A percentile compares a stretch with the other conserved stretches of the same genome.
phyloP scores from a whole-genome alignment of 805 yeast genomes.

The Metschnikowia bowlesiae region DNA sequence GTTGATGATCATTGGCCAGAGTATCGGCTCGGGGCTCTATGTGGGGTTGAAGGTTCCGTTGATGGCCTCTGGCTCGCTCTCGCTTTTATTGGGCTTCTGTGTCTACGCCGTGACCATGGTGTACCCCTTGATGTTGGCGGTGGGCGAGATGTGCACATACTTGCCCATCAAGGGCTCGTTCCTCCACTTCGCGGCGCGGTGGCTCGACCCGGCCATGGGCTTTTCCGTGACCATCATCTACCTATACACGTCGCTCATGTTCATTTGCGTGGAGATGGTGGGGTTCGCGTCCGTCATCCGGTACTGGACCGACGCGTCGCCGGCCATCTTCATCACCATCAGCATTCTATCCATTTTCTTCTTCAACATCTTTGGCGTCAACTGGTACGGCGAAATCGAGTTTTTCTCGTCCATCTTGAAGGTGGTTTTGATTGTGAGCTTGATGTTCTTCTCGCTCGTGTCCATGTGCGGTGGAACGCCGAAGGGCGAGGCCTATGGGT shows the following conservation, averaged over 20 bases:
- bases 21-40: conserved; percentile 35
- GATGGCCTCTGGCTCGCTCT: conserved; percentile 29
- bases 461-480: conserved; percentile 40
- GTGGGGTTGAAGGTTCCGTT: conserved; percentile 30
- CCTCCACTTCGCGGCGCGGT: conserved; percentile 31
- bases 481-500: conserved; percentile 30
- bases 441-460: conserved; percentile 33
- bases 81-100: conserved; percentile 31
- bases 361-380: conserved; percentile 26
- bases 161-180: conserved; percentile 35
- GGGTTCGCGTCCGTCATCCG: conserved; percentile 28
- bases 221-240: conserved; percentile 31
- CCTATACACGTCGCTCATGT: conserved; percentile 32
- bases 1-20: conserved; percentile 33
- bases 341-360: conserved; percentile 24
- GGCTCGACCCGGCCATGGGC: conserved; percentile 35
- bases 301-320: conserved; percentile 30
- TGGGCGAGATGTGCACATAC: conserved; percentile 36
- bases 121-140: conserved; percentile 35
- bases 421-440: conserved; percentile 30
- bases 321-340: conserved; percentile 30
- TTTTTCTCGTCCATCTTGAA: conserved; percentile 20
- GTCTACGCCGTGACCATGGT: conserved; percentile 27
- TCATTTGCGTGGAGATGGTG: conserved; percentile 29
- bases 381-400: conserved; percentile 21